A percentile compares a stretch with the other conserved stretches of the same genome.
Conservation (phyloP, 2,329 filamentous ascomycete species). For the Fonsecaea erecta region DNA sequence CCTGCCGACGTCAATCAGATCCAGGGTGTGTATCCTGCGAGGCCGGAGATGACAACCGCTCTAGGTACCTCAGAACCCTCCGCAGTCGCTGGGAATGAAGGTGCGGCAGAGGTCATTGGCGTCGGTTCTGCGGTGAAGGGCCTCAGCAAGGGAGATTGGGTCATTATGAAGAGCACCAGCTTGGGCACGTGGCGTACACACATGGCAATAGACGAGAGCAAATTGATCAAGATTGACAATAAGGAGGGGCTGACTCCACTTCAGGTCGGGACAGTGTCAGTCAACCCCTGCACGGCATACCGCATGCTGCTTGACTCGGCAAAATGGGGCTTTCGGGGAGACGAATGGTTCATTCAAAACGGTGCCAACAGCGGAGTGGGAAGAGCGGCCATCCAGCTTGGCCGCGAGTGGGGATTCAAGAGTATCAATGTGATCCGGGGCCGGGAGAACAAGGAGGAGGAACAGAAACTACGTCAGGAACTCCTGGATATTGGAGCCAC, state of each 20-base stretch:
- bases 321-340: conserved; percentile 62
- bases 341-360: conserved; percentile 96
- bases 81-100: conserved; percentile 87
- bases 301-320: conserved; percentile 85
- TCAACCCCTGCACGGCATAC: conserved; percentile 95
- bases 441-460: conserved; percentile 65
- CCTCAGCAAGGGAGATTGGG: conserved; percentile 83
- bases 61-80: conserved; percentile 78
- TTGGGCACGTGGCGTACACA: conserved; percentile 97
- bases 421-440: conserved; percentile 88
- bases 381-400: conserved; percentile 87
- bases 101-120: conserved; percentile 84
- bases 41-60: conserved; percentile 74
- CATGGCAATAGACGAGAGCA: conserved; percentile 65
- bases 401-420: conserved; percentile 80
- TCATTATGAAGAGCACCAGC: conserved; percentile 79
- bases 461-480: conserved; percentile 63
- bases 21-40: conserved; percentile 91
- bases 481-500: conserved; percentile 66
- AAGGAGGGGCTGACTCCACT: conserved; percentile 71
- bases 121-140: conserved; percentile 66
- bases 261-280: conserved; percentile 84
- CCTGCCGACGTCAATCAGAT: conserved; percentile 98
- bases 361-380: conserved; percentile 95
- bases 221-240: conserved; percentile 72